Evolutionary conservation across 257 asterid genomes (phyloP).

Genomic region (Scutellaria barbata): DNA sequence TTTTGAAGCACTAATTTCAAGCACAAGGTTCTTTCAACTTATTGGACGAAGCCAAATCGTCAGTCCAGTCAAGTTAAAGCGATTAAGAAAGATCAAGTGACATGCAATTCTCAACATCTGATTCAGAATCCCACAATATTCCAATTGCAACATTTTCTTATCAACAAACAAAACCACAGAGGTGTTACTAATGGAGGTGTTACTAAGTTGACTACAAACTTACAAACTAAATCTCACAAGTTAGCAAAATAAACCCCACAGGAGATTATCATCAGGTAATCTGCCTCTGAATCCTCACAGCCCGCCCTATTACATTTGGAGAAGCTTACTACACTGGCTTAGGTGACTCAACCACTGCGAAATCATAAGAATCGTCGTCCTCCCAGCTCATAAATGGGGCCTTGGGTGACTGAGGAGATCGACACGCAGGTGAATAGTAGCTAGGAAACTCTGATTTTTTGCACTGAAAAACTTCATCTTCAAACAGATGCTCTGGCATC

Average conservation of each 20-base stretch:
- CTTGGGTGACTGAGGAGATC: conserved; percentile 61
- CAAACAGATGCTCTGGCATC: conserved; percentile 39
- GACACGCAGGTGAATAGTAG: conserved; percentile 47
- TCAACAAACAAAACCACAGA: neutral
- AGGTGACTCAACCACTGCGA: conserved; percentile 53
- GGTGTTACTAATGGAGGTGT: no score
- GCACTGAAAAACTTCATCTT: conserved; percentile 36
- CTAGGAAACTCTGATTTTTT: conserved; percentile 32
- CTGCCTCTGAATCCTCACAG: no score
- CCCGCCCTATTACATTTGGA: no score
- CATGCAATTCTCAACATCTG: no score
- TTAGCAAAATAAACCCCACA: neutral
- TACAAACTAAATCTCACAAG: conserved; percentile 17
- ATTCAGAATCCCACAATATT: neutral
- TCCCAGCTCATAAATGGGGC: conserved; percentile 49
- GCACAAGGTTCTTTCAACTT: no score
- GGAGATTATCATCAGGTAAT: conserved; percentile 43
- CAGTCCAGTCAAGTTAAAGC: no score
- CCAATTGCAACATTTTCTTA: neutral
- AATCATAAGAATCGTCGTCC: conserved; percentile 45
- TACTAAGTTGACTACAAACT: neutral
- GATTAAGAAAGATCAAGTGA: no score
- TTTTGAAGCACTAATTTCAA: no score
- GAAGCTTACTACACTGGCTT: conserved; percentile 33
- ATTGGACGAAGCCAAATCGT: no score